These are phyloP conservation scores for Blakeslea trispora DNA, from an alignment of 371 early-diverging fungal genomes.

Conservation along the genomic window DNA sequence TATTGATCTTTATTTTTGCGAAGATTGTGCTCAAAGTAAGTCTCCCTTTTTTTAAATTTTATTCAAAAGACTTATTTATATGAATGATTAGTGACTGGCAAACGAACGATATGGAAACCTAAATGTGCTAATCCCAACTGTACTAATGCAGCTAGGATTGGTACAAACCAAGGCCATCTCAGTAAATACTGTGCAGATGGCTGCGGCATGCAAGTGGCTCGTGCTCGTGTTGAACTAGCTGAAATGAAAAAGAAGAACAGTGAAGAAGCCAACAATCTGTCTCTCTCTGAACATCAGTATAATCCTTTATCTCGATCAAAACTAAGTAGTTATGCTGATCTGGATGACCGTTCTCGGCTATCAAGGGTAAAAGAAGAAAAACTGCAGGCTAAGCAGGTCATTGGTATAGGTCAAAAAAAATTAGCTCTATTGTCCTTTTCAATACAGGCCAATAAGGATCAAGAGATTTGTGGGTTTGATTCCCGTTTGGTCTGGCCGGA, in stretches of 20 bases:
- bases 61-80: constrained; percentile 1
- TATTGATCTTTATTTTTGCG: constrained; percentile 58
- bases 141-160: constrained; percentile 38
- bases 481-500: constrained; percentile 57
- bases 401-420: constrained; percentile 23
- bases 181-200: constrained; percentile 45
- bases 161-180: constrained; percentile 33
- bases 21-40: constrained; percentile 43
- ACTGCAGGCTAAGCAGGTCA: constrained; percentile 25
- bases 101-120: constrained; percentile 53
- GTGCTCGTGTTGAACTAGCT: constrained; percentile 42
- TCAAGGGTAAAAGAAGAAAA: constrained; percentile 29
- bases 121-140: constrained; percentile 56
- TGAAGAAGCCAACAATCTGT: constrained; percentile 22
- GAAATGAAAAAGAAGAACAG: constrained; percentile 37
- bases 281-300: constrained; percentile 23
- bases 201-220: constrained; percentile 50
- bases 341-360: constrained; percentile 40
- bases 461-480: constrained; percentile 55
- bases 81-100: constrained; percentile 44
- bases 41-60: background rate
- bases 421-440: constrained; percentile 18
- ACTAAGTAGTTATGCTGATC: constrained; percentile 32
- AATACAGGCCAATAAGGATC: constrained; percentile 24
- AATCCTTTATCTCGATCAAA: constrained; percentile 27